A percentile compares a stretch with the other conserved stretches of the same genome.
Conservation (phyloP, 345 rosid genomes). For the Citrus sp. region DNA sequence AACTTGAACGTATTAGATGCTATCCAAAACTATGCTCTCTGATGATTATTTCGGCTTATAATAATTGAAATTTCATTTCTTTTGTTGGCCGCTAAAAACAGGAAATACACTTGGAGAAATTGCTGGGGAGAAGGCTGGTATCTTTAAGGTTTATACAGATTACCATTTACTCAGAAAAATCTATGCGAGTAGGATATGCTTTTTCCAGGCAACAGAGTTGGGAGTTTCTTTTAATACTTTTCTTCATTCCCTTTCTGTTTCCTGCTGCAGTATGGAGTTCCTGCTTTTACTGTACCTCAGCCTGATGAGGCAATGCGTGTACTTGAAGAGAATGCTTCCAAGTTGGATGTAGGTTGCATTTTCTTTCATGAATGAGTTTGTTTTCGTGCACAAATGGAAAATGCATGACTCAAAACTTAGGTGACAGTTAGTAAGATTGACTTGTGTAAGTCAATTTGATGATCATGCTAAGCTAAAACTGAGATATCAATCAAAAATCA, state of each 20-base stretch:
- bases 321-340: constrained; percentile 74
- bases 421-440: background rate
- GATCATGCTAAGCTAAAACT: background rate
- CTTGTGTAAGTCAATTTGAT: background rate
- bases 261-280: constrained; percentile 61
- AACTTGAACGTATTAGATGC: background rate
- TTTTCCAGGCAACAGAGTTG: background rate
- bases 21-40: background rate
- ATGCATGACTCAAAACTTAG: constrained; percentile 2
- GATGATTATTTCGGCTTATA: background rate
- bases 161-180: background rate
- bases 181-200: constrained; percentile 11
- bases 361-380: constrained; percentile 2
- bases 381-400: background rate
- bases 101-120: constrained; percentile 93
- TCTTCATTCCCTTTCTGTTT: background rate
- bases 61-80: constrained; percentile 10
- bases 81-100: constrained; percentile 36
- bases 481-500: background rate
- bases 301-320: constrained; percentile 95
- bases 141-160: constrained; percentile 68
- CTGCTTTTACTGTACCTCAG: constrained; percentile 92
- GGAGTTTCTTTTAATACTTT: background rate
- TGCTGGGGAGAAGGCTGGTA: constrained; percentile 98
- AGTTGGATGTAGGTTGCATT: constrained; percentile 57